These are phyloP conservation scores for Trypanosoma brucei DNA, from an alignment of 208 protist species.

Conservation along the genomic window DNA sequence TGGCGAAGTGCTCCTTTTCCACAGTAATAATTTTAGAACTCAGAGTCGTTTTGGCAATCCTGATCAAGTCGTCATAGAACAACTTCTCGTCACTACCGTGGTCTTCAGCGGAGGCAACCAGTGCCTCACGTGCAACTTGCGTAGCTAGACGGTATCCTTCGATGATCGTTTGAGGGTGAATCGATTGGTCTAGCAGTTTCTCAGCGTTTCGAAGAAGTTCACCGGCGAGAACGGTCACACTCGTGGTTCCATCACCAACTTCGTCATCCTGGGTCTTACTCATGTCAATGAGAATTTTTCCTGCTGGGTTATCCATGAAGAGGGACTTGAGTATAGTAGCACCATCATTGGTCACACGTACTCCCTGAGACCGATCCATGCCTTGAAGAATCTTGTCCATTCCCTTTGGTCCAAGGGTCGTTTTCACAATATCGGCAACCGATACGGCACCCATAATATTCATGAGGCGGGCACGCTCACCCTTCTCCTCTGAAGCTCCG, in stretches of 20 bases:
- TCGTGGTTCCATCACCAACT: constrained; percentile 99
- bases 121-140: constrained; percentile 77
- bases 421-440: constrained; percentile 98
- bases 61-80: constrained; percentile 96
- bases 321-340: constrained; percentile 99
- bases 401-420: constrained; percentile 99
- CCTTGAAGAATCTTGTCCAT: constrained; percentile 97
- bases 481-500: constrained; percentile 90
- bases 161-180: constrained; percentile 99
- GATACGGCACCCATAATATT: constrained; percentile 89
- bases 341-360: constrained; percentile 99
- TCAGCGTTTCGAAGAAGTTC: constrained; percentile 99
- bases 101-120: constrained; percentile 74
- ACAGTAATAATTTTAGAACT: constrained; percentile 97
- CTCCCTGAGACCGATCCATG: constrained; percentile 65
- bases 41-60: constrained; percentile 99
- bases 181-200: constrained; percentile 94
- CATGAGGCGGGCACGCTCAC: constrained; percentile 89
- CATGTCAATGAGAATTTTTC: constrained; percentile 98
- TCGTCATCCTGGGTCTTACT: constrained; percentile 99
- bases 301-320: constrained; percentile 98
- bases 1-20: constrained; percentile 97
- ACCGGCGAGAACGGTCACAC: constrained; percentile 97
- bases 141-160: constrained; percentile 89
- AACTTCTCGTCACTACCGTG: constrained; percentile 78